These are phyloP conservation scores for Zymoseptoria crescenta DNA, from an alignment of 2,329 filamentous ascomycete species.

Conservation along the genomic window DNA sequence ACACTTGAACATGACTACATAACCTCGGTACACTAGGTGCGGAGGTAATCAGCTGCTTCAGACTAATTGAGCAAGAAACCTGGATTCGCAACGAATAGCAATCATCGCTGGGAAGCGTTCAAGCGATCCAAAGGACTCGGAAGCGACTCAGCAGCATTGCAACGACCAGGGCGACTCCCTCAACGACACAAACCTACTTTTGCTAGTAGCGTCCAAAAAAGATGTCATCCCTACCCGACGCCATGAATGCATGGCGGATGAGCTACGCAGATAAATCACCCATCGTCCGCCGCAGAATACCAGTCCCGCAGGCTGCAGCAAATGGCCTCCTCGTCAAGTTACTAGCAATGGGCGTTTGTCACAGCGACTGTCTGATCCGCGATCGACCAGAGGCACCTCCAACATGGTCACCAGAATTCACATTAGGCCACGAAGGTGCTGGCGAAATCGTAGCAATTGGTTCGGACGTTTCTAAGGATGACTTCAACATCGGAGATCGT, in stretches of 20 bases:
- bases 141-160: background rate
- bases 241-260: slow-evolving; percentile 6
- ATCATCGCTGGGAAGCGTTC: background rate
- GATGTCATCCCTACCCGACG: slow-evolving; percentile 2
- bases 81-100: background rate
- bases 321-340: slow-evolving; percentile 29
- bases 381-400: slow-evolving; percentile 13
- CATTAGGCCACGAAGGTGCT: slow-evolving; percentile 18
- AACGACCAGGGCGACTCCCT: background rate
- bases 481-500: slow-evolving; percentile 22
- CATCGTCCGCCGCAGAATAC: slow-evolving; percentile 26
- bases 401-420: slow-evolving; percentile 11
- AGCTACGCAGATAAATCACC: slow-evolving; percentile 17
- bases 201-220: background rate
- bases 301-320: slow-evolving; percentile 20
- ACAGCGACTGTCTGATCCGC: slow-evolving; percentile 29
- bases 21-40: background rate
- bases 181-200: background rate
- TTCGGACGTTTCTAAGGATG: slow-evolving; percentile 3
- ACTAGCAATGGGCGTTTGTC: slow-evolving; percentile 31
- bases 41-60: background rate
- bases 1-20: background rate
- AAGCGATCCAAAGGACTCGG: background rate
- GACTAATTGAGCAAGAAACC: background rate
- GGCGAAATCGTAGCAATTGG: slow-evolving; percentile 17